phyloP scores from a whole-genome alignment of 345 rosid species.

The Iberis pinnata region DNA sequence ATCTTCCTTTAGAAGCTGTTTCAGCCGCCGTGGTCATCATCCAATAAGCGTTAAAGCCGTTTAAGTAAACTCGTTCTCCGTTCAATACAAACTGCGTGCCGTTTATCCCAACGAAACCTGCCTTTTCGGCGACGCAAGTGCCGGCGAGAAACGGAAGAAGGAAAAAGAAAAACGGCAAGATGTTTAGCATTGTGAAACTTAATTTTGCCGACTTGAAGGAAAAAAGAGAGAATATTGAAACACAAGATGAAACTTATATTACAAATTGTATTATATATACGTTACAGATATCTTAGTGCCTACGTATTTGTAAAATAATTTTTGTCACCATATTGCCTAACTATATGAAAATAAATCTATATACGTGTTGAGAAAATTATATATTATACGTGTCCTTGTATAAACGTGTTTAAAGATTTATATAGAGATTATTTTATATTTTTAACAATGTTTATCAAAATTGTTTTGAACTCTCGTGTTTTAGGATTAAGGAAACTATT shows the following conservation, averaged over 20 bases:
- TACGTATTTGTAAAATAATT: constrained; percentile 13
- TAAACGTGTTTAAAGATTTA: constrained; percentile 6
- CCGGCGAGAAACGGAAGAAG: constrained; percentile 23
- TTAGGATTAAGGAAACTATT: background rate
- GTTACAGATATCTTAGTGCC: constrained; percentile 21
- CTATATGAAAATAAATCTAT: background rate
- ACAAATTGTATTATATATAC: constrained; percentile 20
- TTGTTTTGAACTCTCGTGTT: background rate
- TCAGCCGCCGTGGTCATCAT: constrained; percentile 58
- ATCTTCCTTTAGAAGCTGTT: constrained; percentile 35
- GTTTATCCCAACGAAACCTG: constrained; percentile 30
- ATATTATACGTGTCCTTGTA: constrained; percentile 4
- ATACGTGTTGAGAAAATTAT: background rate
- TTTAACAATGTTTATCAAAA: constrained; percentile 5
- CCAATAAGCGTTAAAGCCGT: constrained; percentile 90
- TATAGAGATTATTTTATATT: background rate
- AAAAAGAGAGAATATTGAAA: constrained; percentile 8
- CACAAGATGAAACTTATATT: constrained; percentile 2
- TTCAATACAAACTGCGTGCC: constrained; percentile 43
- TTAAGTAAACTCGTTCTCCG: constrained; percentile 41
- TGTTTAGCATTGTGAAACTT: constrained; percentile 18
- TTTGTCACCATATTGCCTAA: constrained; percentile 22
- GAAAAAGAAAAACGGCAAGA: constrained; percentile 11
- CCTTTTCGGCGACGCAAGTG: constrained; percentile 16
- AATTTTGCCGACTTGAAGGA: constrained; percentile 19